Evolutionary conservation across 441 rosid species (phyloP), one percentile per base, ranked within the genome.

Genomic region (Sinapis alba): DNA sequence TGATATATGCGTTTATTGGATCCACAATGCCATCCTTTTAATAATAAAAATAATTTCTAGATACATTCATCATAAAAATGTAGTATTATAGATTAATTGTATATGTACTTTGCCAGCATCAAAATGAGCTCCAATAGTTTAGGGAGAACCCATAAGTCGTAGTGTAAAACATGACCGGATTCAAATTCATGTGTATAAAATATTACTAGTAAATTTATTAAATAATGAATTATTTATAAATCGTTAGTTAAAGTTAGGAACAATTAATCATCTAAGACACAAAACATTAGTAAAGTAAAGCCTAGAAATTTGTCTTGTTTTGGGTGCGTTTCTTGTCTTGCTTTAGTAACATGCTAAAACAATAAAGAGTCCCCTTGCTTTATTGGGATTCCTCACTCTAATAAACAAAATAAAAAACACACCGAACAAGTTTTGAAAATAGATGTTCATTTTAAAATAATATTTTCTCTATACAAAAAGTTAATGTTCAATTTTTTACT

Each of bases 341-440:
- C 97, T 88, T 88, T 87, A 84, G 84, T 84, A 89, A 86, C 92
- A 91, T 90, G 82, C 75, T 63, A 85, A 87, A 89, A 10, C 20
- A 83, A 86, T 81, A 83, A 73, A 41, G 51, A 76, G 84, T 83
- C 81, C 54, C 12, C 56, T 56, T 56, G 62, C 89, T 86, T 83
- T 86, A 84, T 87, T 84, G 95, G 98, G 94, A 92, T 94, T 90
- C 97, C 86, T 86, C 90, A 83, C 82, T 82, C 79, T 7, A 18
- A 18, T 50, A 50, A 50, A 50, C 18, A 43, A 41, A 45, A 6
- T 45, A 50, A 50, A n/a, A 0, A 41, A 18, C 3, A 0, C 41
- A 34, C 56, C 56, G 56, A 50, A 47, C 54, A 15, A 47, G 54
- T 47, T 47, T 47, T 47, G 54, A 50, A 50, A 16, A 50, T 50